Evolutionary conservation across 73 alveolate species (phyloP), one percentile per base, ranked within the genome.

Genomic region (Stentor coeruleus): DNA sequence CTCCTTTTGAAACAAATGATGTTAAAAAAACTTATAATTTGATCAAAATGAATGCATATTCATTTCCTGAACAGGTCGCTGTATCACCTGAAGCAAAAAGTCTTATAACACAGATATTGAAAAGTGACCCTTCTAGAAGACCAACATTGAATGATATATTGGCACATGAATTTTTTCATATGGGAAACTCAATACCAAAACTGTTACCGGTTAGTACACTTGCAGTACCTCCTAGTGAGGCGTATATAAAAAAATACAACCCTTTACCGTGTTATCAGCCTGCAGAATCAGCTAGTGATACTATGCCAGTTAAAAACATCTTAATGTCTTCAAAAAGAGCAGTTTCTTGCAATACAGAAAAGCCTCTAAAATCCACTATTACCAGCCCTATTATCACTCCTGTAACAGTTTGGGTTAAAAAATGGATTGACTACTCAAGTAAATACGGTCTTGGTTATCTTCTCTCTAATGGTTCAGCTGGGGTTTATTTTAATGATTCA

Each of bases 1-100:
- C 97, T 40, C 99, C 99, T n/a, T 95, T 93, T 84, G 97, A 95
- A 84, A 88, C 98, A 36, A 85, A 74, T 36, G 96, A 94, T 85
- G 95, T 94, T 3, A 93, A 91, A 82, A 88, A 91, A 28, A 93
- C 97, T 31, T 95, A 92, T 75, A 84, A 86, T 30, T 87, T 82
- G 80, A 93, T 95, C 31, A 91, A 89, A 81, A 75, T 60, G 41
- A 90, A 82, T 73, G 82, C 89, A 15, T 95, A 85, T 77, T 37
- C 91, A 3, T 93, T 91, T 57, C 97, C 95, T 26, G 98, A 95
- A 3, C 89, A 91, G 58, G 90, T 93, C 33, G 75, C 74, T 79
- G 82, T 90, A 15, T 91, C 97, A 3, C 73, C 83, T 35, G 81
- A 74, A 28, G 92, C 94, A 2, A 91, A 89, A 89, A 86, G 82